phyloP scores from a whole-genome alignment of 139 green algal species.

The Edaphochlamys debaryana region DNA sequence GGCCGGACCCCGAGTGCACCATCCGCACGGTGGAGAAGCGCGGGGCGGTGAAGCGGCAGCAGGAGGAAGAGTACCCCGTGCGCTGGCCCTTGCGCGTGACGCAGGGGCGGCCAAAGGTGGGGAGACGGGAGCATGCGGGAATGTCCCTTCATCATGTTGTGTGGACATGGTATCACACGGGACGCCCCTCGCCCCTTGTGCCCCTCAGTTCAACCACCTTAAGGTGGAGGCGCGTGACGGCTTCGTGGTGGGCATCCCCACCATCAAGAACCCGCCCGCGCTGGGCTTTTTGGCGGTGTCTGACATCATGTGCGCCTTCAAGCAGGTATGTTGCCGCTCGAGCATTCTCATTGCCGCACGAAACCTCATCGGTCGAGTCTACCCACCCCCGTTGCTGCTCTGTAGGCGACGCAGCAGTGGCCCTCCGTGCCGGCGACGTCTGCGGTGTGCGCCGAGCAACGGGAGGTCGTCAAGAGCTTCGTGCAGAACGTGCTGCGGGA shows the following conservation, averaged over 20 bases:
- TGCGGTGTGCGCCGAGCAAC: neutral
- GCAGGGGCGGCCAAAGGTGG: slow-evolving; percentile 29
- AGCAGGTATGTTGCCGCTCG: slow-evolving; percentile 12
- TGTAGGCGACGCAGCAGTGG: slow-evolving; percentile 33
- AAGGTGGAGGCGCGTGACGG: slow-evolving; percentile 42
- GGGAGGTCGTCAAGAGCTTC: slow-evolving; percentile 39
- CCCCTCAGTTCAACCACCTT: slow-evolving; percentile 33
- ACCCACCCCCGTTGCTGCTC: no score
- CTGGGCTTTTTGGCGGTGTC: slow-evolving; percentile 38
- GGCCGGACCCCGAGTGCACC: slow-evolving; percentile 17
- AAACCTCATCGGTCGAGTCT: no score
- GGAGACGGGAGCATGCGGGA: no score
- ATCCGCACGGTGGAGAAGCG: slow-evolving; percentile 35
- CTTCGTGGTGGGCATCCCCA: slow-evolving; percentile 30
- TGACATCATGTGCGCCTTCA: slow-evolving; percentile 40
- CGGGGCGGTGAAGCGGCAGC: slow-evolving; percentile 30
- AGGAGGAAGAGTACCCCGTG: slow-evolving; percentile 37
- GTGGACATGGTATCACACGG: no score
- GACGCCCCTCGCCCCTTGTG: no score
- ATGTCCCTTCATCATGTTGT: no score
- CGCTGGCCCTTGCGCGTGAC: slow-evolving; percentile 33
- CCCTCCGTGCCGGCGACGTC: neutral
- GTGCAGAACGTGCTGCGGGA: slow-evolving; percentile 41
- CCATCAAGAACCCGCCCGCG: slow-evolving; percentile 34
- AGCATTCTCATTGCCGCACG: no score